Evolutionary conservation across 2,329 filamentous ascomycete species (phyloP).

Genomic region (Coleophoma crateriformis): DNA sequence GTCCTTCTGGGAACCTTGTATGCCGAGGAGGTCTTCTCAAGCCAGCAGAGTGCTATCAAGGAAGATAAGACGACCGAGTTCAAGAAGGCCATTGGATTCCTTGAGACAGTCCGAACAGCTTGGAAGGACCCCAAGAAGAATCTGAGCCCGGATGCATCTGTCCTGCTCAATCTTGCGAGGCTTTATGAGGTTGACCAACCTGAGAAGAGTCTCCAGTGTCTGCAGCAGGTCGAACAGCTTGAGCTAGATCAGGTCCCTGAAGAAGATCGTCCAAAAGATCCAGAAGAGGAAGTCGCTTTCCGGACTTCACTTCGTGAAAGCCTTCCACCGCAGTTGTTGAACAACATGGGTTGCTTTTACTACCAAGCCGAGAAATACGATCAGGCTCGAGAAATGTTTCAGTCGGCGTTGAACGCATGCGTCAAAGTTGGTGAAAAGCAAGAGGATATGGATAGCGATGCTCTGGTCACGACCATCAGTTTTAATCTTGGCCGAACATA

Average conservation of each 20-base stretch:
- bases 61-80: slow-evolving; percentile 84
- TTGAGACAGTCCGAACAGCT: slow-evolving; percentile 77
- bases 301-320: slow-evolving; percentile 64
- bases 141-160: slow-evolving; percentile 72
- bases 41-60: slow-evolving; percentile 63
- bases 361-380: slow-evolving; percentile 82
- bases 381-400: slow-evolving; percentile 79
- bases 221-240: slow-evolving; percentile 87
- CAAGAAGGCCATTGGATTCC: slow-evolving; percentile 78
- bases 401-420: slow-evolving; percentile 85
- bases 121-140: slow-evolving; percentile 95
- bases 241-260: slow-evolving; percentile 74
- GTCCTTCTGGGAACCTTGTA: slow-evolving; percentile 86
- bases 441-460: slow-evolving; percentile 76
- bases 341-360: slow-evolving; percentile 96
- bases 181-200: slow-evolving; percentile 83
- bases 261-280: slow-evolving; percentile 57
- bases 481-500: slow-evolving; percentile 95
- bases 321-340: slow-evolving; percentile 84
- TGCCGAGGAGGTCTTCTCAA: slow-evolving; percentile 87
- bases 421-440: slow-evolving; percentile 74
- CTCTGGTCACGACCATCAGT: slow-evolving; percentile 89
- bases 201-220: slow-evolving; percentile 86
- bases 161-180: slow-evolving; percentile 85
- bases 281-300: slow-evolving; percentile 54